Conservation (phyloP, 2,329 filamentous ascomycete genomes). For the Nemania diffusa region DNA sequence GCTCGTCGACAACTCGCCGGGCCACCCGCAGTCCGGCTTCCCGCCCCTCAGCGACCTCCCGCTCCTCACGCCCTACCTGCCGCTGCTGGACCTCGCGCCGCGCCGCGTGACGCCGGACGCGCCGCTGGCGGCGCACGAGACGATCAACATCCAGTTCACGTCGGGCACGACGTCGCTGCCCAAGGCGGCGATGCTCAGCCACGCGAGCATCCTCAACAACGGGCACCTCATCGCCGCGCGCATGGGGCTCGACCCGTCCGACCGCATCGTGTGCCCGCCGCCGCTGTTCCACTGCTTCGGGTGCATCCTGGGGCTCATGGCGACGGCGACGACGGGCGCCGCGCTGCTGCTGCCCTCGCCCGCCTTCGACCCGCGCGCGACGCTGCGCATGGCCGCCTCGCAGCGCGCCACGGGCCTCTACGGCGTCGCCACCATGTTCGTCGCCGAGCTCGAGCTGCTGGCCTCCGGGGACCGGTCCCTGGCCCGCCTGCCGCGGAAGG, state of each 20-base stretch:
- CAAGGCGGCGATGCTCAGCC: constrained; percentile 90
- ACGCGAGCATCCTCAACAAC: constrained; percentile 92
- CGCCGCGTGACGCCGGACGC: constrained; percentile 56
- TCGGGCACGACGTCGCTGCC: constrained; percentile 91
- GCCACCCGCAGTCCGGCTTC: constrained; percentile 59
- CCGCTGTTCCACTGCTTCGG: constrained; percentile 94
- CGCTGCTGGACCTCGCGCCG: constrained; percentile 52
- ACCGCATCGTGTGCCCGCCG: constrained; percentile 85
- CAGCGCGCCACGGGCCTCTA: constrained; percentile 75
- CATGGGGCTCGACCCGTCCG: constrained; percentile 80
- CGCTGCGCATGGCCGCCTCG: constrained; percentile 67
- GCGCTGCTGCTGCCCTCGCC: constrained; percentile 87
- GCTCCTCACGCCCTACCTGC: constrained; percentile 59
- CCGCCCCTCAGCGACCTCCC: constrained; percentile 51
- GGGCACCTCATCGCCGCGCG: constrained; percentile 83
- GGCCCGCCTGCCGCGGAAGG: constrained; percentile 42
- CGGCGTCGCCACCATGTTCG: constrained; percentile 94
- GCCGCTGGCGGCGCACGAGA: constrained; percentile 69
- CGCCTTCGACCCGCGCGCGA: constrained; percentile 82
- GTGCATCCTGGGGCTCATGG: constrained; percentile 93
- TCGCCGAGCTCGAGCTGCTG: constrained; percentile 85
- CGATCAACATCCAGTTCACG: constrained; percentile 96
- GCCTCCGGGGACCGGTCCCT: constrained; percentile 51
- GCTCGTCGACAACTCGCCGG: constrained; percentile 78
- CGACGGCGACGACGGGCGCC: constrained; percentile 82